Evolutionary conservation across 176 grass and related monocot species (phyloP).

Genomic region (barley (Hordeum vulgare)): MorexV3_pseudomolecules_assembly NC_058519.1:624393657-624394156

Average conservation of each 20-base stretch:
- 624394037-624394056: background rate
- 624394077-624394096: conserved; percentile 93
- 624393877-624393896: background rate
- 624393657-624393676: background rate
- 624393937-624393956: background rate
- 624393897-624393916: no score
- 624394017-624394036: background rate
- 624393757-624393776: background rate
- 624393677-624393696: background rate
- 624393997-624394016: background rate
- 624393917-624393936: background rate
- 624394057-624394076: conserved; percentile 50
- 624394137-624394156: conserved; percentile 93
- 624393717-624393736: background rate
- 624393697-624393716: background rate
- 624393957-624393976: background rate
- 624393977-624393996: background rate
- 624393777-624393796: background rate
- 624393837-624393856: no score
- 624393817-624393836: no score
- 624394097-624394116: conserved; percentile 98
- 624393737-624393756: background rate
- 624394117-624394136: conserved; percentile 94
- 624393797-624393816: background rate
- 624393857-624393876: background rate